Percentiles rank a stretch among this genome's conserved stretches.
phyloP scores from a whole-genome alignment of 1,284 basidiomycete species.

The Irpex sp. region DNA sequence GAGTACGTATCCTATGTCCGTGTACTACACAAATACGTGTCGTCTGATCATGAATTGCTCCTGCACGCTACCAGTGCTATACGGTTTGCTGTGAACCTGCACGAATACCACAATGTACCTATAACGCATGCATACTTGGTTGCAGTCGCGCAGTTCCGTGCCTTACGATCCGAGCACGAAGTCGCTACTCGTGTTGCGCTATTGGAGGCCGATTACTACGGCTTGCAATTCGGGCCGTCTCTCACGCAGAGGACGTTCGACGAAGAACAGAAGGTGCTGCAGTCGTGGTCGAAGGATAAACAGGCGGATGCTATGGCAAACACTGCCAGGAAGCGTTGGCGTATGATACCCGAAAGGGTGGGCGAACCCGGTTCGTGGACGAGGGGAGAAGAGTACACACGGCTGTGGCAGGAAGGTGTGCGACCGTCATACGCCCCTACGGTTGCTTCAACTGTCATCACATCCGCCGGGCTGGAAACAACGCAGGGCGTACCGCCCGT shows the following conservation, averaged over 20 bases:
- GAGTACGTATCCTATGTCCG: slow-evolving; percentile 60
- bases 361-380: slow-evolving; percentile 51
- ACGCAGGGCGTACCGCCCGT: neutral
- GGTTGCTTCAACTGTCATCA: slow-evolving; percentile 33
- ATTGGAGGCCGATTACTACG: slow-evolving; percentile 78
- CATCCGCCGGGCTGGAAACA: slow-evolving; percentile 10
- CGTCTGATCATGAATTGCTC: slow-evolving; percentile 15
- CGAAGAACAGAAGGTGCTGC: slow-evolving; percentile 60
- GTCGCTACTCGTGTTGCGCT: slow-evolving; percentile 74
- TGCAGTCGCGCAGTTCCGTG: slow-evolving; percentile 83
- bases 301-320: slow-evolving; percentile 56
- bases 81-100: slow-evolving; percentile 77
- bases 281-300: slow-evolving; percentile 52
- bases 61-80: slow-evolving; percentile 57
- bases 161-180: slow-evolving; percentile 83
- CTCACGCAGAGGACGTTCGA: slow-evolving; percentile 60
- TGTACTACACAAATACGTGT: neutral
- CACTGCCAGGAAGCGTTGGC: slow-evolving; percentile 73
- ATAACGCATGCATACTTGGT: slow-evolving; percentile 80
- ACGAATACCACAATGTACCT: slow-evolving; percentile 61
- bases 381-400: slow-evolving; percentile 64
- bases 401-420: slow-evolving; percentile 66
- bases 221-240: slow-evolving; percentile 63
- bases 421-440: slow-evolving; percentile 60
- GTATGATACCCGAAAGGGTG: slow-evolving; percentile 54